Percentiles rank a stretch among this genome's conserved stretches.
Evolutionary conservation across 1,284 basidiomycete species (phyloP).

Genomic region (Agroathelia rolfsii): DNA sequence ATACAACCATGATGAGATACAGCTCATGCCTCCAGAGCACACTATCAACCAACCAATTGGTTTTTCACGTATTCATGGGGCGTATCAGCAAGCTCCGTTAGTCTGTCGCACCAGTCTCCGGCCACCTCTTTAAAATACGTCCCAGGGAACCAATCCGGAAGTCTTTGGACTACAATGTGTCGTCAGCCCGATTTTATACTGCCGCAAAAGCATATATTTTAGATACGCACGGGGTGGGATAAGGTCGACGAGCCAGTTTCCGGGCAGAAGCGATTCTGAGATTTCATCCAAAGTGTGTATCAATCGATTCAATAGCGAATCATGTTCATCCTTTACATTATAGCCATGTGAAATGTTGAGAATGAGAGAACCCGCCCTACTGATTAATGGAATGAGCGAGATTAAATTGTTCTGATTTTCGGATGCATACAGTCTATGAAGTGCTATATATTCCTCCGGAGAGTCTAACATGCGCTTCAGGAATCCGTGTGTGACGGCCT

Average conservation of each 20-base stretch:
- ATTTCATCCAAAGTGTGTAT: conserved; percentile 15
- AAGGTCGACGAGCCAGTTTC: conserved; percentile 23
- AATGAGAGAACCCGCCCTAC: conserved; percentile 18
- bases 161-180: conserved; percentile 16
- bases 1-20: conserved; percentile 4
- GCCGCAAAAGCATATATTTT: not conserved
- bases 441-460: conserved; percentile 12
- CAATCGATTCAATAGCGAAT: conserved; percentile 15
- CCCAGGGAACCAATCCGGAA: conserved; percentile 29
- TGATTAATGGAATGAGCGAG: no score
- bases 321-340: conserved; percentile 15
- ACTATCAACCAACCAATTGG: no score
- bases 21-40: no score
- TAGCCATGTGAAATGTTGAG: conserved; percentile 24
- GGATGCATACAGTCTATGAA: conserved; percentile 14
- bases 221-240: conserved; percentile 21
- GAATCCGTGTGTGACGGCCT: conserved; percentile 16
- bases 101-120: conserved; percentile 12
- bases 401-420: no score
- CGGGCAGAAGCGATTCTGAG: conserved; percentile 13
- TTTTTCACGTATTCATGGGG: conserved; percentile 21
- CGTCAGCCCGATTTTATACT: conserved; percentile 2
- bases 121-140: conserved; percentile 22
- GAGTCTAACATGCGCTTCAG: conserved; percentile 15
- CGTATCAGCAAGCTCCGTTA: conserved; percentile 14